These are phyloP conservation scores for Casuarina glauca DNA, from an alignment of 306 rosid genomes.

Conservation along the genomic window DNA sequence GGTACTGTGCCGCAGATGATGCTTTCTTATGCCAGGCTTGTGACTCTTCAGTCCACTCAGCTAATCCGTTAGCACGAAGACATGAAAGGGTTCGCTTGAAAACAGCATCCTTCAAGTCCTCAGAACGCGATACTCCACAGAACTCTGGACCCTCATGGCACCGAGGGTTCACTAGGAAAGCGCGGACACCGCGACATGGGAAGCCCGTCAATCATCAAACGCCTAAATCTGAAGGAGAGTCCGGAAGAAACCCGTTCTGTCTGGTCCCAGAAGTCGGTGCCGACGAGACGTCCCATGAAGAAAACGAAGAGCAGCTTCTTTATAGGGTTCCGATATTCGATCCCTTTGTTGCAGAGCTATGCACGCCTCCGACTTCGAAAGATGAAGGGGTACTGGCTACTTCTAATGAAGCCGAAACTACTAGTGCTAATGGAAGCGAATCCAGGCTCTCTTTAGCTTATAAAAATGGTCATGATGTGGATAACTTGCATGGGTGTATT, in stretches of 20 bases:
- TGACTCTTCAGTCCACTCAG: constrained; percentile 84
- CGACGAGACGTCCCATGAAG: constrained; percentile 60
- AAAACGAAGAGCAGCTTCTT: constrained; percentile 74
- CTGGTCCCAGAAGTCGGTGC: constrained; percentile 67
- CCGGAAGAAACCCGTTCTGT: constrained; percentile 37
- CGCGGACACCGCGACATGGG: constrained; percentile 74
- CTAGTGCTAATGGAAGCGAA: neutral
- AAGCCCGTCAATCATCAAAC: constrained; percentile 24
- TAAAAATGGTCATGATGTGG: constrained; percentile 25
- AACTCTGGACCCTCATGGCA: constrained; percentile 61
- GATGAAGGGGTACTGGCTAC: constrained; percentile 6
- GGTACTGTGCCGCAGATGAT: constrained; percentile 98
- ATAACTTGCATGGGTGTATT: constrained; percentile 45
- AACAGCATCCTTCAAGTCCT: constrained; percentile 44
- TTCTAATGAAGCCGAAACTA: constrained; percentile 2
- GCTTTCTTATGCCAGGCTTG: constrained; percentile 88
- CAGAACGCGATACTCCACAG: neutral
- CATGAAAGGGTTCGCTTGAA: constrained; percentile 71
- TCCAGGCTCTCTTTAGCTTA: constrained; percentile 6
- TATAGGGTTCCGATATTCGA: constrained; percentile 78
- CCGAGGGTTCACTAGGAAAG: constrained; percentile 61
- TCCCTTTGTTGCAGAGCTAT: constrained; percentile 48
- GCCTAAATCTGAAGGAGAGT: neutral
- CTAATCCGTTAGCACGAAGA: constrained; percentile 68
- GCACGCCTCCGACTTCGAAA: constrained; percentile 31